A percentile compares a stretch with the other conserved stretches of the same genome.
Evolutionary conservation across 257 asterid species (phyloP).

Genomic region (Buddleja alternifolia): DNA sequence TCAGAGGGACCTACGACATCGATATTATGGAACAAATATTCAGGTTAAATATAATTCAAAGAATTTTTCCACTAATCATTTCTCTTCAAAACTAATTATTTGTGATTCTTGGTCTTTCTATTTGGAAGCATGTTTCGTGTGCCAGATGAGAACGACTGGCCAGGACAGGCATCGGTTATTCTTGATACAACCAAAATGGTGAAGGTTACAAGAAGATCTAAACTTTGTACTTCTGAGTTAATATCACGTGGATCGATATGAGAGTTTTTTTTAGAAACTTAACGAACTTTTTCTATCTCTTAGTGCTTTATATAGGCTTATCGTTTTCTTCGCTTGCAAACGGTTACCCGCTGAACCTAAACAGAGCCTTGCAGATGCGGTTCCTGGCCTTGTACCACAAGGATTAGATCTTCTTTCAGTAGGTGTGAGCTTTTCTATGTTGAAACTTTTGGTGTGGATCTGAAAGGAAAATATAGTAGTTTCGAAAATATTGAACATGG

Average conservation of each 20-base stretch:
- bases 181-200: not conserved
- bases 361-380: not conserved
- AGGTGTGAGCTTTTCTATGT: not conserved
- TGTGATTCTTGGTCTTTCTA: not conserved
- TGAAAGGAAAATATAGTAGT: not conserved
- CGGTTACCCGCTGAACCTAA: not conserved
- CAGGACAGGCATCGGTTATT: not conserved
- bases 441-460: not conserved
- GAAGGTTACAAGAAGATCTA: slow-evolving; percentile 1
- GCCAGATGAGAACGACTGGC: slow-evolving; percentile 15
- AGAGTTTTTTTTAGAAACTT: not conserved
- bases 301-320: not conserved
- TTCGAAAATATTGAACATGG: not conserved
- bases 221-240: not conserved
- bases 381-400: slow-evolving; percentile 8
- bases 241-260: not conserved
- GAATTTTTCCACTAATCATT: not conserved
- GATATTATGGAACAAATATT: not conserved
- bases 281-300: not conserved
- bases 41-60: slow-evolving; percentile 3
- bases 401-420: slow-evolving; percentile 22
- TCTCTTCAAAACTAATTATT: not conserved
- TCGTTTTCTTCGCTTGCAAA: not conserved
- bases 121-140: slow-evolving; percentile 19
- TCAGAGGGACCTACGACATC: not conserved